phyloP scores from a whole-genome alignment of 257 asterid species.

The Solanum habrochaites region DNA sequence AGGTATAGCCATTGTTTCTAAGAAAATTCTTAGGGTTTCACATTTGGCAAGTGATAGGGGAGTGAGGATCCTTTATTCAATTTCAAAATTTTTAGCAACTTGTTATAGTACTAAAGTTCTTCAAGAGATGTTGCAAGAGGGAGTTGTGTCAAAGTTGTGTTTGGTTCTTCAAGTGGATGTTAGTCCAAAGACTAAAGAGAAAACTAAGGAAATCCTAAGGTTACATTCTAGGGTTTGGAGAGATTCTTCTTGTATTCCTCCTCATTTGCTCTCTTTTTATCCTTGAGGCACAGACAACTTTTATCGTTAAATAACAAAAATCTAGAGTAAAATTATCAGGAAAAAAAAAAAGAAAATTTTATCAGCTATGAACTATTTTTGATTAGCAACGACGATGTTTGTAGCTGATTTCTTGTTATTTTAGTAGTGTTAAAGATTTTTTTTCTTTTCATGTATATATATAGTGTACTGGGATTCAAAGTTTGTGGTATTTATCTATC shows the following conservation, averaged over 20 bases:
- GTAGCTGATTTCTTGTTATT: background rate
- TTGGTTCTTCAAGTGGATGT: conserved; percentile 52
- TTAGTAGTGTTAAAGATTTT: background rate
- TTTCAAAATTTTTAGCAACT: conserved; percentile 35
- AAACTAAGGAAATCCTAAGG: conserved; percentile 36
- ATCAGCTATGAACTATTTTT: background rate
- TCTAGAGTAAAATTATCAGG: background rate
- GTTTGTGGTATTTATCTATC: background rate
- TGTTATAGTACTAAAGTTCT: conserved; percentile 23
- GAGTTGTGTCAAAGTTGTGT: conserved; percentile 68
- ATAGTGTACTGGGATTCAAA: background rate
- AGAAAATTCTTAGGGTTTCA: conserved; percentile 73
- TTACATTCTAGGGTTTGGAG: conserved; percentile 74
- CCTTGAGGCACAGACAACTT: conserved; percentile 7
- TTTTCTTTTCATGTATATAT: background rate
- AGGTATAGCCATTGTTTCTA: conserved; percentile 62
- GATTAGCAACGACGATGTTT: background rate
- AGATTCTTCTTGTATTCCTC: conserved; percentile 48
- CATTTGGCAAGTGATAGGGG: conserved; percentile 42
- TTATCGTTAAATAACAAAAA: background rate
- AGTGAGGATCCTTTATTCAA: conserved; percentile 39
- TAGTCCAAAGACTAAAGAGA: conserved; percentile 34
- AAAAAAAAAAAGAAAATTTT: background rate
- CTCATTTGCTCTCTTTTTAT: conserved; percentile 37
- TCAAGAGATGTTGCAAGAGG: conserved; percentile 59